Conservation (phyloP, 345 rosid species). For the Punica granatum region DNA sequence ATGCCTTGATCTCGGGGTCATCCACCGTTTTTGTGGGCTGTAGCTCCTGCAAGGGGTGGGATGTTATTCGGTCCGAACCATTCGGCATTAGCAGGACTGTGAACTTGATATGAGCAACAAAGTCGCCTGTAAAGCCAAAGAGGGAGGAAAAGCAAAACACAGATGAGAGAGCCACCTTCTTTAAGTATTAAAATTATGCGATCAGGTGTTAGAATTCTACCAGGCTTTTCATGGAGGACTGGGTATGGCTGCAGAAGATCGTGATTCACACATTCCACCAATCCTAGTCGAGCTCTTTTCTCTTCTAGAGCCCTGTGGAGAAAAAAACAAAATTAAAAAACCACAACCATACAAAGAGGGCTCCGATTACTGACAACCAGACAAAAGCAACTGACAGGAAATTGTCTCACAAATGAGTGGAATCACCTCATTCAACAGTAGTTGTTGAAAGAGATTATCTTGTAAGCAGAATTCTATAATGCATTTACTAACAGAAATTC, state of each 20-base stretch:
- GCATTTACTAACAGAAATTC: too few species aligned
- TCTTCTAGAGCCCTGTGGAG: slow-evolving; percentile 79
- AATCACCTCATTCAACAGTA: too few species aligned
- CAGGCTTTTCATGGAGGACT: slow-evolving; percentile 92
- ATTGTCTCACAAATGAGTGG: too few species aligned
- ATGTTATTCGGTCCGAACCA: slow-evolving; percentile 86
- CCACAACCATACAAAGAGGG: background rate
- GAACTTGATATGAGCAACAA: slow-evolving; percentile 86
- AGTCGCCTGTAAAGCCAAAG: slow-evolving; percentile 50
- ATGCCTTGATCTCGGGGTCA: slow-evolving; percentile 90
- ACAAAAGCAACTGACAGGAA: too few species aligned
- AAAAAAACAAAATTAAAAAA: background rate
- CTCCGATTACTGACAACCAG: too few species aligned
- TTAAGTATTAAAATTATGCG: background rate
- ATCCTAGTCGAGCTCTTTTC: slow-evolving; percentile 89
- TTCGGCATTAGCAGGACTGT: slow-evolving; percentile 94
- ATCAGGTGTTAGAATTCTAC: slow-evolving; percentile 21
- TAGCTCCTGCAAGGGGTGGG: slow-evolving; percentile 75
- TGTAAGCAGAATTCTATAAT: background rate
- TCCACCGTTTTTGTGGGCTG: slow-evolving; percentile 64
- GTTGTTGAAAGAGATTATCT: background rate
- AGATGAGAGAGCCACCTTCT: background rate
- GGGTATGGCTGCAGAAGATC: slow-evolving; percentile 95
- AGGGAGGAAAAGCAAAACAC: background rate
- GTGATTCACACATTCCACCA: slow-evolving; percentile 94